A percentile compares a stretch with the other conserved stretches of the same genome.
Conservation (phyloP, 2,329 filamentous ascomycete species). For the Neopestalotiopsis clavispora region DNA sequence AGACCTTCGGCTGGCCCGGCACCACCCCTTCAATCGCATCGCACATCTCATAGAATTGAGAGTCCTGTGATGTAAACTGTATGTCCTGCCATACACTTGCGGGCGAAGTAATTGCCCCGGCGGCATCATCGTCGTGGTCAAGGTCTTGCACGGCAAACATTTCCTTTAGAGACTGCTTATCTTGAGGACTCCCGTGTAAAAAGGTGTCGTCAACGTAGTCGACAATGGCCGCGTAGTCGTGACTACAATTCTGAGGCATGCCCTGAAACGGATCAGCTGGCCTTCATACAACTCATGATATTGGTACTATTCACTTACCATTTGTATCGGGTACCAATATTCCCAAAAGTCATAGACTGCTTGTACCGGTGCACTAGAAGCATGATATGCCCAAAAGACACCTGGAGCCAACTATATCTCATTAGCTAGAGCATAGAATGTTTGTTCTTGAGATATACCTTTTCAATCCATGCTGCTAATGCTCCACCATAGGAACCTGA, state of each 20-base stretch:
- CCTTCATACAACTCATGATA: not conserved
- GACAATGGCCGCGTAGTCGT: slow-evolving; percentile 55
- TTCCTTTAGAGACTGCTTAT: slow-evolving; percentile 51
- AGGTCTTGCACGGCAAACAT: slow-evolving; percentile 57
- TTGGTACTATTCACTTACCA: slow-evolving; percentile 24
- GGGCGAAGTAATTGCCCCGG: slow-evolving; percentile 34
- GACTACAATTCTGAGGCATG: slow-evolving; percentile 63
- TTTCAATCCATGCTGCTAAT: slow-evolving; percentile 59
- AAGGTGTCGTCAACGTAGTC: slow-evolving; percentile 58
- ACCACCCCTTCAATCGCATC: slow-evolving; percentile 39
- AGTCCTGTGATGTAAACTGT: slow-evolving; percentile 39
- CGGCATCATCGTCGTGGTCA: slow-evolving; percentile 57
- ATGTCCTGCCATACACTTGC: slow-evolving; percentile 42
- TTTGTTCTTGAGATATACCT: slow-evolving; percentile 22
- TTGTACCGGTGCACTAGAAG: slow-evolving; percentile 60
- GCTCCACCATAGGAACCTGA: slow-evolving; percentile 64
- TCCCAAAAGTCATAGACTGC: slow-evolving; percentile 62
- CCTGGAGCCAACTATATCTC: slow-evolving; percentile 46
- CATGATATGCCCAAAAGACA: slow-evolving; percentile 65
- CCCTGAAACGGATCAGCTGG: slow-evolving; percentile 35
- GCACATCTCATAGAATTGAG: slow-evolving; percentile 39
- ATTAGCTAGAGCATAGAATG: not conserved
- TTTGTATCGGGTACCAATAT: slow-evolving; percentile 61
- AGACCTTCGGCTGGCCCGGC: slow-evolving; percentile 27
- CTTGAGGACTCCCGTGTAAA: slow-evolving; percentile 44